Base-by-base conservation (phyloP, 2,329 filamentous ascomycete genomes). In the Cordyceps tenuipes region DNA sequence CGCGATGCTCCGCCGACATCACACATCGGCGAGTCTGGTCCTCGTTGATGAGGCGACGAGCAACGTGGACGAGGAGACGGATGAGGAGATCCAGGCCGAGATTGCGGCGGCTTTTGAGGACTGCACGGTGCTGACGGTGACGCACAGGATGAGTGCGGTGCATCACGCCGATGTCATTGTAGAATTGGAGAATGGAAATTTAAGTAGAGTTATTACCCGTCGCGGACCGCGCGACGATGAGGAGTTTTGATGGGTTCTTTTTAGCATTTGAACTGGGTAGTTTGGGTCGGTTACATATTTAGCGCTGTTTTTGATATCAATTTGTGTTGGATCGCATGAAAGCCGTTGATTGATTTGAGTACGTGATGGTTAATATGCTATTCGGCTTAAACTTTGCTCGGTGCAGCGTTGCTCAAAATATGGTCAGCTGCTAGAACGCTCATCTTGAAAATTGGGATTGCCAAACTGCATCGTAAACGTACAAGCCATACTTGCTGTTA, bases 61-160 rank as follows among this genome's bases (percentile, higher is more conserved):
- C 55, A 57, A 50, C 5, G 56, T 63, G 10, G 79, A 81, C 62
- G 78, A 78, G 72, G 72, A 74, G 58, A 65, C 63, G 9, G 63
- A 65, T 17, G 57, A 57, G 12, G 51, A 56, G 43, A 63, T 65
- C 44, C 34, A 52, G 19, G 31, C 21, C 8, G 56, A 62, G 13
- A 61, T 65, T 12, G 62, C 60, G 48, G 36, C 31, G 6, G 63
- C 59, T 17, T 65, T 65, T 26, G 56, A 26, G 19, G 12, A 39
- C 17, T 60, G 62, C 23, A 65, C 62, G 10, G 49, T 65, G 21
- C 26, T 65, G 3, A 62, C 63, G 12, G 61, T 65, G 23, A 61
- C 63, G 21, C 64, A 65, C 19, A 54, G 63, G 26, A 55, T 61
- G 47, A 55, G 53, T 21, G 59, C 59, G 26, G 59, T 61, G 36